Evolutionary conservation across 768 basidiomycete genomes (phyloP).

Genomic region (Psilocybe sp.): DNA sequence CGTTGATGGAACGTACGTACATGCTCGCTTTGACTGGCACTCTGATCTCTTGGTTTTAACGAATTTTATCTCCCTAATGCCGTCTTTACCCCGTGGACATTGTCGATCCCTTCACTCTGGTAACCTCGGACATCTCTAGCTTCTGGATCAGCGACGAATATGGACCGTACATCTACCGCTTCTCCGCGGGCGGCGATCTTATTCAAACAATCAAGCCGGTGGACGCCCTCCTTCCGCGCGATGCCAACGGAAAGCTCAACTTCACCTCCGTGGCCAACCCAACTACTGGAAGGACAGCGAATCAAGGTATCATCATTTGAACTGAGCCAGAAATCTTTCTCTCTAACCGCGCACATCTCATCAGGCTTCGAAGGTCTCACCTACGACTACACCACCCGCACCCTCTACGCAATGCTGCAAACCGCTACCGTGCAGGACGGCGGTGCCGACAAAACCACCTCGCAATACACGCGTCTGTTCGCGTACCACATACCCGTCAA

Average conservation of each 20-base stretch:
- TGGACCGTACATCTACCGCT: constrained; percentile 62
- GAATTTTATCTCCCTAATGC: too few species aligned
- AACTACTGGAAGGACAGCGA: constrained; percentile 48
- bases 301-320: constrained; percentile 43
- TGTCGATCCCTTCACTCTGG: not conserved
- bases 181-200: constrained; percentile 42
- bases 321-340: too few species aligned
- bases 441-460: constrained; percentile 42
- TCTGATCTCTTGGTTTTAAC: too few species aligned
- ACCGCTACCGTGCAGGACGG: constrained; percentile 64
- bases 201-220: constrained; percentile 60
- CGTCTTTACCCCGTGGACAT: too few species aligned
- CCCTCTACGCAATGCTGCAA: constrained; percentile 62
- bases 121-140: constrained; percentile 30
- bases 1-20: constrained; percentile 52
- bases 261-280: constrained; percentile 52
- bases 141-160: constrained; percentile 72
- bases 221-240: constrained; percentile 49
- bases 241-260: constrained; percentile 40
- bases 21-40: not conserved
- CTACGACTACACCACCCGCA: constrained; percentile 39
- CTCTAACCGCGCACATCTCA: not conserved
- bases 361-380: constrained; percentile 63
- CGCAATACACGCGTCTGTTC: constrained; percentile 53
- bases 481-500: constrained; percentile 46